Conservation (phyloP, 495 filamentous ascomycete genomes). For the Neurospora sp. region DNA sequence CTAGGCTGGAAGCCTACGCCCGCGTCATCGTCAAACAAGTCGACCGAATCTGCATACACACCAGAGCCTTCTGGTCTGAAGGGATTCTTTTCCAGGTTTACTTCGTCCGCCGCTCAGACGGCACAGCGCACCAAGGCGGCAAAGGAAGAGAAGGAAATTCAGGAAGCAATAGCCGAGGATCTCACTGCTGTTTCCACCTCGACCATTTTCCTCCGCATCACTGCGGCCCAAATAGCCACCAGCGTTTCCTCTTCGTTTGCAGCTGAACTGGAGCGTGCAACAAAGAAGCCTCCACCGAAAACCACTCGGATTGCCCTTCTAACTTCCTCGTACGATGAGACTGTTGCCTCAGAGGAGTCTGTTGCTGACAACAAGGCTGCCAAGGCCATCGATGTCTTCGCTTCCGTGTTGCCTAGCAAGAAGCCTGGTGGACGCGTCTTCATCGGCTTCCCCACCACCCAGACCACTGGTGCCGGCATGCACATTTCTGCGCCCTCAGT, state of each 20-base stretch:
- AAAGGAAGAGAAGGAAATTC: slow-evolving; percentile 42
- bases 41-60: slow-evolving; percentile 28
- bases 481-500: slow-evolving; percentile 98
- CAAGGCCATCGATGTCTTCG: slow-evolving; percentile 65
- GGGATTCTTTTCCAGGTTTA: slow-evolving; percentile 69
- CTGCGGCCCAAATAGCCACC: slow-evolving; percentile 69
- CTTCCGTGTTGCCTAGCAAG: slow-evolving; percentile 80
- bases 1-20: slow-evolving; percentile 66
- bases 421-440: slow-evolving; percentile 73
- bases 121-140: slow-evolving; percentile 33
- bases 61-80: slow-evolving; percentile 50
- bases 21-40: slow-evolving; percentile 23
- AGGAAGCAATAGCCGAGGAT: slow-evolving; percentile 54
- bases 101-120: slow-evolving; percentile 32
- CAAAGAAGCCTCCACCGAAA: slow-evolving; percentile 92
- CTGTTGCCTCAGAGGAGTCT: slow-evolving; percentile 47
- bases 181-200: slow-evolving; percentile 54
- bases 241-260: slow-evolving; percentile 56
- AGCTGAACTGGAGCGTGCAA: slow-evolving; percentile 86
- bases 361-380: slow-evolving; percentile 31
- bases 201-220: slow-evolving; percentile 79
- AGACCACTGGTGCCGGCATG: slow-evolving; percentile 87
- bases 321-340: slow-evolving; percentile 84
- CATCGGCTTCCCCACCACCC: slow-evolving; percentile 94
- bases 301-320: slow-evolving; percentile 73